Conservation (phyloP, 805 yeast species). For the Cyberlindnera suaveolens region DNA sequence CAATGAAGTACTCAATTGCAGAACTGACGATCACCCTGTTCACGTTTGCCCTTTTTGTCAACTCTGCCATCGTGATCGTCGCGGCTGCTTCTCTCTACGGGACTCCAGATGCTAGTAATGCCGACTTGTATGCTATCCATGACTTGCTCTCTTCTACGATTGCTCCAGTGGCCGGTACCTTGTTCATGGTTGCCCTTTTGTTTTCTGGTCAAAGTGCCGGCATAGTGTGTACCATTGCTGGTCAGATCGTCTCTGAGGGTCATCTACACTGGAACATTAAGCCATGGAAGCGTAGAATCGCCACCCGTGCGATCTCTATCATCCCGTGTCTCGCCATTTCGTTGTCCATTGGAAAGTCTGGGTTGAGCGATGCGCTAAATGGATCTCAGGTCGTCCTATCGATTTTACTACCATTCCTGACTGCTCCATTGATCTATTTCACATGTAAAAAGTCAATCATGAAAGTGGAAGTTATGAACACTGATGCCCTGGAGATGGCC, state of each 20-base stretch:
- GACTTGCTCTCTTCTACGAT: conserved; percentile 51
- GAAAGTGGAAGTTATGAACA: conserved; percentile 41
- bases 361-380: conserved; percentile 66
- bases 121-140: conserved; percentile 78
- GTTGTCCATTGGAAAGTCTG: conserved; percentile 63
- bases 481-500: conserved; percentile 2
- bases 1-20: conserved; percentile 62
- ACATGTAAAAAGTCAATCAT: conserved; percentile 66
- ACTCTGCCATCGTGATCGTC: conserved; percentile 75
- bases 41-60: conserved; percentile 80
- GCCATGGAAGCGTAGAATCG: conserved; percentile 76
- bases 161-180: conserved; percentile 73
- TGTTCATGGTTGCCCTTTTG: conserved; percentile 79
- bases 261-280: conserved; percentile 73
- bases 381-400: conserved; percentile 85
- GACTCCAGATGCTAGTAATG: conserved; percentile 65
- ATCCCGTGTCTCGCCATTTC: conserved; percentile 76
- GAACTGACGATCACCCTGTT: conserved; percentile 69
- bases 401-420: conserved; percentile 71
- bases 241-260: conserved; percentile 90
- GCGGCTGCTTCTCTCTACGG: conserved; percentile 74
- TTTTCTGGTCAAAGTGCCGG: conserved; percentile 90
- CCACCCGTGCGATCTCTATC: conserved; percentile 73
- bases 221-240: conserved; percentile 87
- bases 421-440: conserved; percentile 81